Conservation (phyloP, 2,329 filamentous ascomycete genomes). For the Penicillium sp. region DNA sequence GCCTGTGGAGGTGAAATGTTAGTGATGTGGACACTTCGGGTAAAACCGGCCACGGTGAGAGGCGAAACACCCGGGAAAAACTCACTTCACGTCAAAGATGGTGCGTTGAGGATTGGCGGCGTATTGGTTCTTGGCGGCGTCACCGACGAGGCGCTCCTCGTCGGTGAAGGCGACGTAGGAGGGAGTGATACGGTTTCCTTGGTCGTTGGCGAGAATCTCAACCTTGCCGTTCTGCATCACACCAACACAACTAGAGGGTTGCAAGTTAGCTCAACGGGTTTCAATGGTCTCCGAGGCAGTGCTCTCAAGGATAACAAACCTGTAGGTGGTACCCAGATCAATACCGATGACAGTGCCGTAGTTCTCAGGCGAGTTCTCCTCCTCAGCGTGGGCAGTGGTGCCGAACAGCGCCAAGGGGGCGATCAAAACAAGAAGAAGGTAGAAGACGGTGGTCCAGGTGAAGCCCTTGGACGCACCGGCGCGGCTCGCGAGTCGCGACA, state of each 20-base stretch:
- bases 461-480: conserved; percentile 69
- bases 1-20: conserved; percentile 54
- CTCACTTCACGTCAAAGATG: conserved; percentile 82
- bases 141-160: conserved; percentile 93
- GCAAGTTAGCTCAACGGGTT: conserved; percentile 18
- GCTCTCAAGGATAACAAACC: conserved; percentile 33
- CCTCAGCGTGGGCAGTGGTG: conserved; percentile 66
- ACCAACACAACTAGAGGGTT: conserved; percentile 77
- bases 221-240: conserved; percentile 96
- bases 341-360: conserved; percentile 94
- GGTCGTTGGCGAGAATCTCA: conserved; percentile 93
- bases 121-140: conserved; percentile 96
- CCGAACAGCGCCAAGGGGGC: conserved; percentile 82
- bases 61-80: conserved; percentile 19
- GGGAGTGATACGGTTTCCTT: conserved; percentile 94
- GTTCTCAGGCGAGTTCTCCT: conserved; percentile 66
- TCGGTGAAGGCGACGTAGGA: conserved; percentile 97
- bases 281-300: neutral
- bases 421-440: conserved; percentile 85
- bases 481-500: conserved; percentile 61
- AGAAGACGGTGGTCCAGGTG: conserved; percentile 82
- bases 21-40: conserved; percentile 24
- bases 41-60: neutral
- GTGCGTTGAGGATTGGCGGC: conserved; percentile 75
- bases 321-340: conserved; percentile 86